Base-by-base conservation (phyloP, 2,329 filamentous ascomycete species). In the Penicillium sp. region DNA sequence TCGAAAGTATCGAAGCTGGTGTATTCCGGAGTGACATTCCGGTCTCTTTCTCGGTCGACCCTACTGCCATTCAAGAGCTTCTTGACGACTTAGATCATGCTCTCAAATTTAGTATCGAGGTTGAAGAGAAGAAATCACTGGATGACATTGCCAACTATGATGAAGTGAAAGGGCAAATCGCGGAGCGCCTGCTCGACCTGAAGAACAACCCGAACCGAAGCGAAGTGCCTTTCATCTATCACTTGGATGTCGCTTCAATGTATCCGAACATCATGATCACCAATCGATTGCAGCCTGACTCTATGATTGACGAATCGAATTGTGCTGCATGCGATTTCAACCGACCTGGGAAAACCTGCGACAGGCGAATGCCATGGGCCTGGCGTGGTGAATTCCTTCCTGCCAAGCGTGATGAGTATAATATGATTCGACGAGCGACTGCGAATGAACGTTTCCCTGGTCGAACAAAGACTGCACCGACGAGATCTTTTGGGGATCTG, bases 261-360 rank as follows among this genome's bases (percentile, higher is more conserved):
- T 98, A 98, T 61, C 92, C 92, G 7, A 98, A 98, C 65, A 98
- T 98, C 62, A 98, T 98, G 93, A 98, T 93, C 2, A 98, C 92
- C 1, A 98, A 98, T 64, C 84, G 92, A 62, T 67, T 98, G 31
- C 92, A 98, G 54, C 92, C 92, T 0, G 92, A 98, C 64, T 96
- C 92, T n/a, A 94, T 98, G 88, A 93, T 98, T 37, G 74, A 90
- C 32, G 93, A 98, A 61, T 86, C 89, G 0, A 87, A 95, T 55
- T 98, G 93, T 56, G 92, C 92, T 2, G 89, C 92, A 8, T 98
- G 93, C 64, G 93, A 98, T 62, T 98, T 98, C 72, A 98, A 98
- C 52, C 75, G 92, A 30, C 92, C 92, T 0, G 92, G 92, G 20
- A 98, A 98, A 67, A 96, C 88, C 0, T 98, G 92, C 59, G 92